Conservation (phyloP, 2,329 filamentous ascomycete genomes). For the Bipolaris gigantea region DNA sequence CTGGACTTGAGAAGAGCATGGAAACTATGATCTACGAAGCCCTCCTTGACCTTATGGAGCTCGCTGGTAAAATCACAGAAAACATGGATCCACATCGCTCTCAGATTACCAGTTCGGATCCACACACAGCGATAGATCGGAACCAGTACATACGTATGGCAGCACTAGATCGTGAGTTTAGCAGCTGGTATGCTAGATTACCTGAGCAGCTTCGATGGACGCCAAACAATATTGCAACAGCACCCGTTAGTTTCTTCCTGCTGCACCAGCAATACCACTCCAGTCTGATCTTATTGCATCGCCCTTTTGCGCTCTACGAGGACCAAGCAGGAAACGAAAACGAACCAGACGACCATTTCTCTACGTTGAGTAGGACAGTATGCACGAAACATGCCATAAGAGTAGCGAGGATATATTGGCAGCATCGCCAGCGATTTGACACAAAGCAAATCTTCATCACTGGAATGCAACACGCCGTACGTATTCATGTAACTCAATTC, state of each 20-base stretch:
- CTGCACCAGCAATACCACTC: conserved; percentile 61
- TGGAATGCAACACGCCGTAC: conserved; percentile 55
- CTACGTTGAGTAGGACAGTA: conserved; percentile 54
- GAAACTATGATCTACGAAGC: conserved; percentile 54
- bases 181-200: conserved; percentile 58
- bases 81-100: conserved; percentile 41
- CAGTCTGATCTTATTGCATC: conserved; percentile 56
- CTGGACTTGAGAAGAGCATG: conserved; percentile 37
- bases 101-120: conserved; percentile 29
- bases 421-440: conserved; percentile 57
- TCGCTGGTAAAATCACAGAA: conserved; percentile 57
- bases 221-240: conserved; percentile 40
- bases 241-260: conserved; percentile 53
- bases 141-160: conserved; percentile 56
- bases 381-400: conserved; percentile 60
- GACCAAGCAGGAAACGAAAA: conserved; percentile 42
- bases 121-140: conserved; percentile 44
- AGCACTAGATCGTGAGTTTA: conserved; percentile 57
- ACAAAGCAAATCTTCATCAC: conserved; percentile 56
- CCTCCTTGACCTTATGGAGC: conserved; percentile 59
- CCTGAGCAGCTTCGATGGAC: conserved; percentile 50
- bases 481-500: conserved; percentile 4
- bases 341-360: conserved; percentile 49
- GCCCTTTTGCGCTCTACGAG: conserved; percentile 58
- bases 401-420: conserved; percentile 58